Evolutionary conservation across 1,284 basidiomycete genomes (phyloP), one percentile per base, ranked within the genome.

Genomic region (Chalciporus sp.): DNA sequence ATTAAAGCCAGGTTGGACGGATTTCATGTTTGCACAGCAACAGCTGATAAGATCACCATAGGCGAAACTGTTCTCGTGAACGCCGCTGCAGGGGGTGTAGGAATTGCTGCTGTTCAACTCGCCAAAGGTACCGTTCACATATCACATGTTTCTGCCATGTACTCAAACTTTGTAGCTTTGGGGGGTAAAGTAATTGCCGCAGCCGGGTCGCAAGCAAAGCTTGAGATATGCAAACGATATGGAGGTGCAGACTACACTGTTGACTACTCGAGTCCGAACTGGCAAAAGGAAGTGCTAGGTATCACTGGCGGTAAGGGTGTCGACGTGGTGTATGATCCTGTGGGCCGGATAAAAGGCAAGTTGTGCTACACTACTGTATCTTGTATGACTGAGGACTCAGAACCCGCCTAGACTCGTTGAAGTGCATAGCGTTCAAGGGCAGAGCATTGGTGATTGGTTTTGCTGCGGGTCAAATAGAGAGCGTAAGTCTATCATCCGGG

Each of bases 351-450:
- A 56, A 79, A 79, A 69, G 86, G 88, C 81, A 60, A 35, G 33
- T 35, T 12, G 14, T 7, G 31, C 11, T 14, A 31, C 4, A 2
- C 51, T n/a, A n/a, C 51, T 54, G 17, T 37, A 14, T 41, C 42
- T 39, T 8, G 2, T 16, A 14, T 20, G 27, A 19, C 19, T 23
- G 49, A 14, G 1, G 47, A 27, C 41, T 52, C 37, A 59, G 14
- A 2, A 35, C 2, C 28, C 20, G 19, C 42, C 49, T 16, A 68
- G 90, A 92, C 64, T 85, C 82, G 28, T 69, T 97, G 56, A 96
- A 96, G 71, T 95, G 93, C 69, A 93, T 96, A 54, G 92, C 90
- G 1, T 98, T 94, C 88, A 96, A 96, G 71, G 94, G 94, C 2
- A 83, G 96, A 12, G 86, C 92, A 4, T 67, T 98, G 19, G 91